A percentile compares a stretch with the other conserved stretches of the same genome.
phyloP scores from a whole-genome alignment of 129 eudicot genomes.

The Flaveria sonorensis region DNA sequence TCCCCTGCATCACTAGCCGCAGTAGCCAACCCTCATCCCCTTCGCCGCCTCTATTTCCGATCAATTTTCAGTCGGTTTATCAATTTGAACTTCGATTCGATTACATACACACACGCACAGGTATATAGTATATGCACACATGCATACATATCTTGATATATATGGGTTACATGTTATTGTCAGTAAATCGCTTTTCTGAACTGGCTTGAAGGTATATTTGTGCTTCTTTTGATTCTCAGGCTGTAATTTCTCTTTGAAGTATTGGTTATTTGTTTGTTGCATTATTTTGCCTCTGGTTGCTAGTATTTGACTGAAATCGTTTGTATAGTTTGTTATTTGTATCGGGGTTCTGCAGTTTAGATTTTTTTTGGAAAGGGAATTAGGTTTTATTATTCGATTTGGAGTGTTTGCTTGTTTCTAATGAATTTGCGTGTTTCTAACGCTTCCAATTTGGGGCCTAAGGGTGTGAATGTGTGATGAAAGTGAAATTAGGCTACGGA shows the following conservation, averaged over 20 bases:
- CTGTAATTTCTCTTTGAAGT: not conserved
- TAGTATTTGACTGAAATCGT: not conserved
- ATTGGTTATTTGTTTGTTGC: not conserved
- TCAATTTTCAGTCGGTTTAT: not conserved
- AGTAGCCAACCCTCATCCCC: not conserved
- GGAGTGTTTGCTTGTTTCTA: not conserved
- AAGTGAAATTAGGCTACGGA: not conserved
- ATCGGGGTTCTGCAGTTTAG: not conserved
- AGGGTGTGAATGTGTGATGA: not conserved
- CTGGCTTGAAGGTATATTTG: not conserved
- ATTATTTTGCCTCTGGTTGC: conserved; percentile 12
- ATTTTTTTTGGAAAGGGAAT: not conserved
- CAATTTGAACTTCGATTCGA: not conserved
- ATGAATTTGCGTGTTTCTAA: not conserved
- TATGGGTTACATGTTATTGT: not conserved
- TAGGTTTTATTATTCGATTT: not conserved
- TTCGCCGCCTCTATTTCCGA: not conserved
- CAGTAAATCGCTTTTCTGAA: not conserved
- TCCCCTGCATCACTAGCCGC: conserved; percentile 8
- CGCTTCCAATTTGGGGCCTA: not conserved
- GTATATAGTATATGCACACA: not conserved
- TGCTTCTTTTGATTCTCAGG: not conserved
- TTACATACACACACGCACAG: not conserved
- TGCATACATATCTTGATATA: not conserved
- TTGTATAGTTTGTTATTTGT: not conserved